These are phyloP conservation scores for Trichoderma sp. DNA, from an alignment of 2,329 filamentous ascomycete genomes.

Conservation along the genomic window DNA sequence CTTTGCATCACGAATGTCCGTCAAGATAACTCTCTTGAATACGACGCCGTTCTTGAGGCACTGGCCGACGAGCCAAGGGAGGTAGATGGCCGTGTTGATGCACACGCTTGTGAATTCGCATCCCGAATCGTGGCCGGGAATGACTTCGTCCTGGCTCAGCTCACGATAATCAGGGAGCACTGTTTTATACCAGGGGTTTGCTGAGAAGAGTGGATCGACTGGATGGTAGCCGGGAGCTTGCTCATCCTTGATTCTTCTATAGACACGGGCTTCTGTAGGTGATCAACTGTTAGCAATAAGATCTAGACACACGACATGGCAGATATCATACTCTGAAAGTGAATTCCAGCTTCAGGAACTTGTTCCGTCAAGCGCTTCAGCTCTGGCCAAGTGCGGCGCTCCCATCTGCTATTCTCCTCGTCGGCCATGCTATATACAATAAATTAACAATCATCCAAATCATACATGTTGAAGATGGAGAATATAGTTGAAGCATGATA, in stretches of 20 bases:
- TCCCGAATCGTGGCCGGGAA: conserved; percentile 64
- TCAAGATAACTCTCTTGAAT: conserved; percentile 59
- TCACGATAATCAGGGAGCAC: conserved; percentile 68
- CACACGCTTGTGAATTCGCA: conserved; percentile 80
- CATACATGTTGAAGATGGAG: neutral
- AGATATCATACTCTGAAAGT: conserved; percentile 61
- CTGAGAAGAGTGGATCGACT: conserved; percentile 57
- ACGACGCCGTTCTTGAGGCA: conserved; percentile 70
- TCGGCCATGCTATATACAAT: conserved; percentile 41
- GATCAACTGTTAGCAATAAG: neutral
- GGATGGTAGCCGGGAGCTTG: conserved; percentile 40
- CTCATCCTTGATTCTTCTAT: conserved; percentile 61
- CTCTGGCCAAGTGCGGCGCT: conserved; percentile 62
- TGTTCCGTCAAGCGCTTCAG: conserved; percentile 58
- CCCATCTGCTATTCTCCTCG: conserved; percentile 50
- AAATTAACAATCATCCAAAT: neutral
- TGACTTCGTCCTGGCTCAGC: conserved; percentile 56
- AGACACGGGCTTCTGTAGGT: conserved; percentile 45
- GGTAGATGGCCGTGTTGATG: conserved; percentile 86
- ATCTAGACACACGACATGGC: neutral
- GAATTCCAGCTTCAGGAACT: conserved; percentile 73
- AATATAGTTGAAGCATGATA: neutral
- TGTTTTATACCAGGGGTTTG: conserved; percentile 71
- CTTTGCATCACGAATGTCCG: conserved; percentile 70
- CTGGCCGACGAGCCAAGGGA: conserved; percentile 79